Conservation (phyloP, 345 rosid genomes). For the Heritiera fomes region DNA sequence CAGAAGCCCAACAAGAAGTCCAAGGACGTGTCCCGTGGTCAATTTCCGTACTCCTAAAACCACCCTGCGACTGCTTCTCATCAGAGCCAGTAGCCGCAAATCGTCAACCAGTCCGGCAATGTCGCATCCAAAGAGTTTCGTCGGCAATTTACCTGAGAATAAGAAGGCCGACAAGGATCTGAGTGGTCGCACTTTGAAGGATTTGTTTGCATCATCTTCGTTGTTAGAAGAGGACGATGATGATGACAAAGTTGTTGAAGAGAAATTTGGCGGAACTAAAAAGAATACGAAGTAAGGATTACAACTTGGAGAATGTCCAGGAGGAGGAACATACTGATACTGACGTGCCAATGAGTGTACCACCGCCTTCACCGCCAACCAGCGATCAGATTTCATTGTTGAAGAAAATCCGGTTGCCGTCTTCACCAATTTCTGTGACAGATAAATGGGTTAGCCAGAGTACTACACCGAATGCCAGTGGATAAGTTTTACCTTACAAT, state of each 20-base stretch:
- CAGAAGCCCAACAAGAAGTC: conserved; percentile 75
- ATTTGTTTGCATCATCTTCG: conserved; percentile 61
- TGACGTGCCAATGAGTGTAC: conserved; percentile 13
- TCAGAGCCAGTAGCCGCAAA: conserved; percentile 45
- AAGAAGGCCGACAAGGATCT: conserved; percentile 38
- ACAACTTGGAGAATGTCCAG: conserved; percentile 15
- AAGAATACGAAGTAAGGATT: conserved; percentile 35
- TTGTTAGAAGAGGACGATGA: conserved; percentile 33
- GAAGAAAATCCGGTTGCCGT: conserved; percentile 28
- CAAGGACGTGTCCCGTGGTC: conserved; percentile 74
- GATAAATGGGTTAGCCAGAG: conserved; percentile 48
- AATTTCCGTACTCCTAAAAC: conserved; percentile 69
- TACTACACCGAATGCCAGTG: conserved; percentile 44
- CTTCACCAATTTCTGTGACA: conserved; percentile 64
- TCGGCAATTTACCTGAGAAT: conserved; percentile 29
- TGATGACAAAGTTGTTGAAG: background rate
- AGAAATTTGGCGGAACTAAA: conserved; percentile 37
- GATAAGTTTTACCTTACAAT: conserved; percentile 15
- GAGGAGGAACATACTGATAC: conserved; percentile 8
- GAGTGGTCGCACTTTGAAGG: conserved; percentile 53
- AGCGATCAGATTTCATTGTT: conserved; percentile 37
- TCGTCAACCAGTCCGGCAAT: conserved; percentile 36
- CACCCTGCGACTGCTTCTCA: conserved; percentile 72
- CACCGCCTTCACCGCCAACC: conserved; percentile 39
- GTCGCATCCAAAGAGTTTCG: conserved; percentile 22